Evolutionary conservation across 805 yeast genomes (phyloP), one percentile per base, ranked within the genome.

Genomic region (Kluyveromyces wickerhamii): DNA sequence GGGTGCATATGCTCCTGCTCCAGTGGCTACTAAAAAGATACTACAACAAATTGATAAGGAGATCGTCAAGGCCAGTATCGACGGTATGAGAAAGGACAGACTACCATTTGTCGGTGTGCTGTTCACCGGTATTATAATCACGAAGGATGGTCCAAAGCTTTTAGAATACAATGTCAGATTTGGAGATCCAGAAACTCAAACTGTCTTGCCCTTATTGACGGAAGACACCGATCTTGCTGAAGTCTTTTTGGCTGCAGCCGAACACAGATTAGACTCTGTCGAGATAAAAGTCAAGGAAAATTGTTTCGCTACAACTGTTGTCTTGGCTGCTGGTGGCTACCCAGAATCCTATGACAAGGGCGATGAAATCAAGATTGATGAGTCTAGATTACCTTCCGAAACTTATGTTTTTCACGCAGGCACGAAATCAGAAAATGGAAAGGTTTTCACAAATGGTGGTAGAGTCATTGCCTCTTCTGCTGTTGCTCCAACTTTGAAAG

Each of bases 1-100:
- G 99, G 99, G 99, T 44, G 95, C 97, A 6, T 92, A 92, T 54
- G 92, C 97, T 6, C 99, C 99, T 21, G 94, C 97, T 8, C 98
- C 98, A 37, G 69, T 86, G 43, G 97, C 94, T 13, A 85, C 96
- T 13, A 77, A 85, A 2, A 68, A 71, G 16, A 57, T 92, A 23
- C 60, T 88, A 50, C 64, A 69, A 41, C 68, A 77, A 59, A 87
- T 92, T 54, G 77, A 87, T 52, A 65, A 67, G 31, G 67, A 71
- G n/a, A 72, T 94, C 49, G 72, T 94, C 51, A 77, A 80, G 62
- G 97, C 97, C 37, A 83, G 96, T 23, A 79, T 92, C 52, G 87
- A 79, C 49, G 97, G 98, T 39, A 84, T 92, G 95, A 81, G 99
- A 67, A 74, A 70, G 49, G 98, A 89, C 51, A 94, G 95, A 4